These are phyloP conservation scores for Exophiala bonariae DNA, from an alignment of 2,329 filamentous ascomycete genomes.

Conservation along the genomic window DNA sequence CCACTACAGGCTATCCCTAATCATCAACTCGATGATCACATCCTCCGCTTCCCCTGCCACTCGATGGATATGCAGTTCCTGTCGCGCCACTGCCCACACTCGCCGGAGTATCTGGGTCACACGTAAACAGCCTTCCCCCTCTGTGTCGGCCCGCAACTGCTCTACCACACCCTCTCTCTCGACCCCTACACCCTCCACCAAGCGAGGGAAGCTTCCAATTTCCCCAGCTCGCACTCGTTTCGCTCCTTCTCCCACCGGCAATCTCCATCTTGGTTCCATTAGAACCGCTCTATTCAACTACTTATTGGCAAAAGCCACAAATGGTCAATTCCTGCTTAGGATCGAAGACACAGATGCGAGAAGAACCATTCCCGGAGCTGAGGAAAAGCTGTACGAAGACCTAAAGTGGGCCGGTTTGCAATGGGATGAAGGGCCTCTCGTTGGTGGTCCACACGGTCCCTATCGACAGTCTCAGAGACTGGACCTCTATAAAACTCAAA, in stretches of 20 bases:
- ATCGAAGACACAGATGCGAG: conserved; percentile 86
- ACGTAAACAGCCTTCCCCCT: not conserved
- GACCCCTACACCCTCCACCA: conserved; percentile 5
- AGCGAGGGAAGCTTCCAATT: conserved; percentile 47
- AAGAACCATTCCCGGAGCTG: conserved; percentile 80
- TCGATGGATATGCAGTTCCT: conserved; percentile 22
- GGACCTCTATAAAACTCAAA: conserved; percentile 69
- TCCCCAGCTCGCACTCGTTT: conserved; percentile 77
- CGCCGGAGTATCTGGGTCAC: not conserved
- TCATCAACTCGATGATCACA: no score
- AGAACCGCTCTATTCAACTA: conserved; percentile 96
- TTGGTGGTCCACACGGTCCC: conserved; percentile 78
- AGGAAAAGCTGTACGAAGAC: conserved; percentile 74
- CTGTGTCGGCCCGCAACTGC: not conserved
- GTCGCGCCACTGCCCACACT: conserved; percentile 7
- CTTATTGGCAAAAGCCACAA: conserved; percentile 80
- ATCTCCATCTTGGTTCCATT: conserved; percentile 86
- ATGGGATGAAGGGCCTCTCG: conserved; percentile 92
- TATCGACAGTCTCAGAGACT: conserved; percentile 88
- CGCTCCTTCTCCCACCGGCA: conserved; percentile 92
- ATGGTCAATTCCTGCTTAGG: conserved; percentile 84
- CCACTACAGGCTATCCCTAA: no score
- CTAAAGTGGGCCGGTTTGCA: conserved; percentile 83
- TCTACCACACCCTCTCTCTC: conserved; percentile 1
- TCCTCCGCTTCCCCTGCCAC: not conserved